These are phyloP conservation scores for Sporothrix humicola DNA, from an alignment of 2,329 filamentous ascomycete genomes.

Conservation along the genomic window DNA sequence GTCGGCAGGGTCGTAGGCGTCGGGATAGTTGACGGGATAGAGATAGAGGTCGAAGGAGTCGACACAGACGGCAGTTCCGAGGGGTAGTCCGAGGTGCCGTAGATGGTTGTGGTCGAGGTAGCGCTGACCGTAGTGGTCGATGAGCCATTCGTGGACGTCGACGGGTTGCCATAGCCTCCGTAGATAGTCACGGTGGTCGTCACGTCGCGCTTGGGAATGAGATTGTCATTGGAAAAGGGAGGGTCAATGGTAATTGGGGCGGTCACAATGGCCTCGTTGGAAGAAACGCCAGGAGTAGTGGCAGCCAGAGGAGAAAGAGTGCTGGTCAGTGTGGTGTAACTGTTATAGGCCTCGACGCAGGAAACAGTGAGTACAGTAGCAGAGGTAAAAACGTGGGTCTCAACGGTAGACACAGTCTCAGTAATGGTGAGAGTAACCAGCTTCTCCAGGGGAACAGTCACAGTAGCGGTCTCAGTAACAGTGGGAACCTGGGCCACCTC, in stretches of 20 bases:
- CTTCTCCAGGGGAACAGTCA: not conserved
- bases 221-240: not conserved
- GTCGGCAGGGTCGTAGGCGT: no score
- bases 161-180: constrained; percentile 20
- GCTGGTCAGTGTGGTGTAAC: not conserved
- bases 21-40: no score
- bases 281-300: not conserved
- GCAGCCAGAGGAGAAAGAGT: not conserved
- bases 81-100: not conserved
- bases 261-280: no score
- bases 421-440: not conserved
- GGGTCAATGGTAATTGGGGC: no score
- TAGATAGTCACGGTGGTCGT: constrained; percentile 28
- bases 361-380: not conserved
- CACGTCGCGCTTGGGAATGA: not conserved
- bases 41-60: no score
- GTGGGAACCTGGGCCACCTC: not conserved
- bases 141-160: constrained; percentile 4
- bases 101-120: constrained; percentile 18
- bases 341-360: not conserved
- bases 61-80: constrained; percentile 4
- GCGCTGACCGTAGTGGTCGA: constrained; percentile 20
- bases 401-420: not conserved
- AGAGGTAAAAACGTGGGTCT: not conserved
- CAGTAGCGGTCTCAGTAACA: not conserved